Base-by-base conservation (phyloP, 2,329 filamentous ascomycete genomes). In the Phaeoacremonium minimum region DNA sequence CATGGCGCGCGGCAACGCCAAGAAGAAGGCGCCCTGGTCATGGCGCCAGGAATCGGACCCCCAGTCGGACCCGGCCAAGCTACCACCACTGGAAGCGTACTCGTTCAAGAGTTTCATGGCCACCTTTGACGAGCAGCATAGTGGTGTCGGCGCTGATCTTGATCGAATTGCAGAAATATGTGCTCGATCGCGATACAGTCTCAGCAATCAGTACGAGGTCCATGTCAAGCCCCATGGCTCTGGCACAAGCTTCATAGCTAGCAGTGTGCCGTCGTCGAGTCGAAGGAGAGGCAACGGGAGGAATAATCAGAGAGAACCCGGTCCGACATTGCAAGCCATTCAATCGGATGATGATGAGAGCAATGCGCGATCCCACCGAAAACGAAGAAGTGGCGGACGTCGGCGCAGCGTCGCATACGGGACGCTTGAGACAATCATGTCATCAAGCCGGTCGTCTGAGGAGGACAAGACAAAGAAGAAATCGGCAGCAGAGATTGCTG, bases 141-240 rank as follows among this genome's bases (percentile, higher is more conserved):
- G 66, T 33, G 61, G 62, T 34, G 75, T 82, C 41, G 66, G 67
- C 35, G 64, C 76, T 11, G 76, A 81, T 48, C 60, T 83, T 33
- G 77, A 83, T 43, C 71, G 76, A 28, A 83, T 83, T 48, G 79
- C 79, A 9, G 78, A 83, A 53, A 83, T 83, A 19, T 83, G 78
- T 57, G 79, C 79, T 26, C 67, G 75, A 20, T 82, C 77, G 11
- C 69, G 74, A 30, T 83, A 82, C 53, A 82, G 77, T 28, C 53
- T 83, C 35, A 81, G 77, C 55, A 80, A 81, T 52, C 78, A 83
- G 50, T 82, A 83, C 48, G 79, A 82, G 48, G 75, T 80, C 6
- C 79, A 83, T 46, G 74, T 81, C 41, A 63, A 73, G 11, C 78
- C 78, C 12, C 78, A 82, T 46, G 77, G 77, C 15, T 75, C 73